A percentile compares a stretch with the other conserved stretches of the same genome.
Conservation (phyloP, 371 early-diverging fungal genomes). For the Haplosporangium sp. region DNA sequence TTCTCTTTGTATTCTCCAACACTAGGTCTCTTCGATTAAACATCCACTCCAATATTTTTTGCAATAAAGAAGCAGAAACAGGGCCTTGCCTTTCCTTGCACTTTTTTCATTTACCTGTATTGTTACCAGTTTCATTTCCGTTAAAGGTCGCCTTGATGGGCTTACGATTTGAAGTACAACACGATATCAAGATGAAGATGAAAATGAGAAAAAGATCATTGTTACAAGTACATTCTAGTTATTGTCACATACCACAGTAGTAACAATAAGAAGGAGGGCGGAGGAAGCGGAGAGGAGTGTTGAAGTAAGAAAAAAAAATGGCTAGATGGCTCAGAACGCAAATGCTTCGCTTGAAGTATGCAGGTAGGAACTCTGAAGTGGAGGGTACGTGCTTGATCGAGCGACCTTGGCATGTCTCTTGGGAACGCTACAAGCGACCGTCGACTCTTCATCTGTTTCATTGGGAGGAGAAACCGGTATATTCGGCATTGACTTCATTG, state of each 20-base stretch:
- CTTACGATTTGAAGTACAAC: too few relatives aligned
- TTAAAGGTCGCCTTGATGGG: too few relatives aligned
- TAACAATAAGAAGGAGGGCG: conserved; percentile 23
- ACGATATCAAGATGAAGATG: background rate
- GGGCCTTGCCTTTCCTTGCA: conserved; percentile 20
- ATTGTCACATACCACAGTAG: conserved; percentile 31
- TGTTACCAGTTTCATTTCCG: too few relatives aligned
- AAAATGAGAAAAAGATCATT: conserved; percentile 4
- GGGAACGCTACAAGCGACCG: background rate
- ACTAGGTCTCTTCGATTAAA: conserved; percentile 88
- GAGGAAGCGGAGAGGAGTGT: background rate
- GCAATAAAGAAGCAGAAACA: conserved; percentile 26
- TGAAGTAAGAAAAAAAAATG: background rate
- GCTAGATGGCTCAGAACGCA: conserved; percentile 3
- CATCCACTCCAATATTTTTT: conserved; percentile 33
- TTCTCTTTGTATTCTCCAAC: background rate
- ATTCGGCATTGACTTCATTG: background rate
- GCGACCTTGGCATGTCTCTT: conserved; percentile 19
- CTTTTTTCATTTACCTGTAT: too few relatives aligned
- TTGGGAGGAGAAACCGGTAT: conserved; percentile 5
- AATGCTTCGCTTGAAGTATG: conserved; percentile 3
- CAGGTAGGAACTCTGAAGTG: background rate
- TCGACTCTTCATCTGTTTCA: conserved; percentile 8
- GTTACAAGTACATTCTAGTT: conserved; percentile 29
- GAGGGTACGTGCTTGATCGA: conserved; percentile 15